Base-by-base conservation (phyloP, 2,329 filamentous ascomycete genomes). In the Celoporthe dispersa region DNA sequence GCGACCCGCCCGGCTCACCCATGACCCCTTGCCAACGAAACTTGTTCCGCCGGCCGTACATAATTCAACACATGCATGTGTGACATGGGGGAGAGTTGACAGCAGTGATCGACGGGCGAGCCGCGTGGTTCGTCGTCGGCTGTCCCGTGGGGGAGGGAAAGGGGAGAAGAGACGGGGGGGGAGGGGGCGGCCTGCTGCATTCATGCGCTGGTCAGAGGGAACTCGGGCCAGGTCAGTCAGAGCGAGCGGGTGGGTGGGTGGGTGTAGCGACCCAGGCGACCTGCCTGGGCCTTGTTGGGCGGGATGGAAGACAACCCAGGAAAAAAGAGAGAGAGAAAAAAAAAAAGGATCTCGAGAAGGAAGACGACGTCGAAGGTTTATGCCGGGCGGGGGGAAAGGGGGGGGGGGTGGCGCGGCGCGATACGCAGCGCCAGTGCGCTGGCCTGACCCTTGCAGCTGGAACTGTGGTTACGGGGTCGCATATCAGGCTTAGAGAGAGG, bases 191-290 rank as follows among this genome's bases (percentile, higher is more conserved):
- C 5, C 19, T 35, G 59, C 22, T 35, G 22, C 35, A 22, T 62
- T 62, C 59, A 62, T 62, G 59, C 59, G 59, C 59, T 62, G 35
- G 57, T 48, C 44, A 48, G 41, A 22, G 37, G 37, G 37, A 48
- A 55, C 53, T 31, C 19, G 53, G 28, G 11, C 53, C 53, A 7
- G 14, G 28, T 55, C 25, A 55, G 25, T 48, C 44, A 48, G 44
- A n/a, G 44, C 44, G 22, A 9, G 44, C 11, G 44, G 22, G 12
- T 41, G 12, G 12, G 44, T 31, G 28, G 16, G 28, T 31, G 51
- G 51, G 51, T 55, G 33, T 7, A 33, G 57, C 19, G 12, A 22
- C 22, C 7, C 11, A 41, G 35, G 11, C n/a, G 22, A 41, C 7
- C 31, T 19, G 19, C 11, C 16, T 12, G 12, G 41, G 41, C 41